These are phyloP conservation scores for Panicum virgatum DNA, from an alignment of 202 grass and related monocot genomes.

Conservation along the genomic window DNA sequence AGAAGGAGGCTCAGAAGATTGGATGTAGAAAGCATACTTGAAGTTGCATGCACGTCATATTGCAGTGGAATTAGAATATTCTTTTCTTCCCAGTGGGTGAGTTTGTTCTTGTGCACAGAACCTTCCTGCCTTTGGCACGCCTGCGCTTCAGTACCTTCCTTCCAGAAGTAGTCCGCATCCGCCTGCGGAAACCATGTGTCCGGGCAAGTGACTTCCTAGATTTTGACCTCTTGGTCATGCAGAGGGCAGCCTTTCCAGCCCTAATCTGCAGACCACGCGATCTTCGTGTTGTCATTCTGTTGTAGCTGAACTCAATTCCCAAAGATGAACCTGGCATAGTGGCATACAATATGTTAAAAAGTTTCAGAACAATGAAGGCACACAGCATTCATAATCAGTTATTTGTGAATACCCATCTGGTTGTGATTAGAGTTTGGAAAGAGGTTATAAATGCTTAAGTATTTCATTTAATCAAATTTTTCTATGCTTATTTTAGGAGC, in stretches of 20 bases:
- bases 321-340: slow-evolving; percentile 72
- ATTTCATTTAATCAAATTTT: not conserved
- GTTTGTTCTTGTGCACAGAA: slow-evolving; percentile 88
- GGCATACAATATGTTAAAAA: slow-evolving; percentile 24
- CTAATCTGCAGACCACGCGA: slow-evolving; percentile 70
- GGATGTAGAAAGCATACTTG: slow-evolving; percentile 37
- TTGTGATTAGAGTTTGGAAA: not conserved
- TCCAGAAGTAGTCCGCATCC: slow-evolving; percentile 69
- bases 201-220: slow-evolving; percentile 90
- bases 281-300: slow-evolving; percentile 53
- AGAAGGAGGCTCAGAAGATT: slow-evolving; percentile 7
- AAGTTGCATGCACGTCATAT: slow-evolving; percentile 6
- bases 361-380: slow-evolving; percentile 17
- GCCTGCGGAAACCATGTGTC: slow-evolving; percentile 77
- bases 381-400: not conserved
- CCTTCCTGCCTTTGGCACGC: slow-evolving; percentile 80
- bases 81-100: slow-evolving; percentile 57
- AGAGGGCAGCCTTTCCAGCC: slow-evolving; percentile 77
- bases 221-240: slow-evolving; percentile 78
- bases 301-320: slow-evolving; percentile 61
- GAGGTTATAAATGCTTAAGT: not conserved
- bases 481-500: not conserved
- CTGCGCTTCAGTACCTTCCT: slow-evolving; percentile 74
- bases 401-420: not conserved
- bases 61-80: slow-evolving; percentile 22